Conservation (phyloP, 108 stramenopile genomes). For the Fragilaria radians region DNA sequence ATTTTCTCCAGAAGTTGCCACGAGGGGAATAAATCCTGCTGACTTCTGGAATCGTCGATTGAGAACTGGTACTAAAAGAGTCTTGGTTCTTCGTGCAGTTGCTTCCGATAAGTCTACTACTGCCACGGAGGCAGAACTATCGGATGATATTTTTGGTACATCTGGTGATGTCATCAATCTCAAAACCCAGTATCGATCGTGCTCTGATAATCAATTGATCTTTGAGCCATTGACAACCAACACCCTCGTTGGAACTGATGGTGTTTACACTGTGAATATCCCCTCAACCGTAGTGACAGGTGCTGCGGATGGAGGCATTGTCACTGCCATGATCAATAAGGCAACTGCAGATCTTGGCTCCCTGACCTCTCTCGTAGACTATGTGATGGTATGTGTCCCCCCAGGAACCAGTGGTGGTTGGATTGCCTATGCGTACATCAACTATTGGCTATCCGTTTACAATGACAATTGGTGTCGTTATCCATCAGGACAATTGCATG, state of each 20-base stretch:
- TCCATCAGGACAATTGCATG: slow-evolving; percentile 47
- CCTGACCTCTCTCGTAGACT: slow-evolving; percentile 1
- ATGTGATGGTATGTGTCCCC: slow-evolving; percentile 31
- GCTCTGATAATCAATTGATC: slow-evolving; percentile 10
- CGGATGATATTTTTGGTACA: slow-evolving; percentile 25
- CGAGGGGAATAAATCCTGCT: background rate
- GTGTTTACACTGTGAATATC: background rate
- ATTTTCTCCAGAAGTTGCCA: background rate
- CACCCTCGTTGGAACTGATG: background rate
- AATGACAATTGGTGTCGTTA: slow-evolving; percentile 50
- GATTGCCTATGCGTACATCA: slow-evolving; percentile 47
- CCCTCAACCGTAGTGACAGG: background rate
- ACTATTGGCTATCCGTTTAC: slow-evolving; percentile 44
- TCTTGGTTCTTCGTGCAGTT: background rate
- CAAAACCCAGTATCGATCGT: slow-evolving; percentile 16
- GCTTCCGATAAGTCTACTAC: background rate
- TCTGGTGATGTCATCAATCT: slow-evolving; percentile 14
- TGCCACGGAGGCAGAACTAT: slow-evolving; percentile 4
- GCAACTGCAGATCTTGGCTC: background rate
- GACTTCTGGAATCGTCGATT: background rate
- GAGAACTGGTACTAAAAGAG: background rate
- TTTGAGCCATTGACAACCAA: slow-evolving; percentile 2
- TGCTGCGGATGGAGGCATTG: background rate
- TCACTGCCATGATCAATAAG: background rate
- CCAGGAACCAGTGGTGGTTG: slow-evolving; percentile 17